Base-by-base conservation (phyloP, 2,329 filamentous ascomycete genomes). In the Amylocarpus encephaloides region DNA sequence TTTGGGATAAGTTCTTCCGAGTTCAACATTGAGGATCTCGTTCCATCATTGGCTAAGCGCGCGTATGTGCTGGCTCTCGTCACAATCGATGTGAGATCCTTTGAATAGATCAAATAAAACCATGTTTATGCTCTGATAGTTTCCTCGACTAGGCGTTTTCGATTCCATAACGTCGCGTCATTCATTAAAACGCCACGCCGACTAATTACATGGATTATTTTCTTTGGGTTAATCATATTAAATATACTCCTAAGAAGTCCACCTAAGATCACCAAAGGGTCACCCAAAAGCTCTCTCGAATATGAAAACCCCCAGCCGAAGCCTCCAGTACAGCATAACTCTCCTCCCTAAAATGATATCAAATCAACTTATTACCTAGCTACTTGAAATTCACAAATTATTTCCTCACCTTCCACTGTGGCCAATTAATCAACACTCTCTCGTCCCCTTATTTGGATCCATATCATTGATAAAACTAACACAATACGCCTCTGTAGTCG, bases 401-500 rank as follows among this genome's bases (percentile, higher is more conserved):
- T 16, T 33, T 33, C 18, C 26, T 26, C 10, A 15, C 18, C 16
- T 34, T 44, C 42, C 42, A 44, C n/a, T 44, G 4, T 15, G 42
- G 22, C 42, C 42, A 44, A 3, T 43, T 3, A 34, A 19, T 33
- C 42, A 16, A 16, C 26, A 3, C 26, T 3, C 26, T 5, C n/a
- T 70, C 7, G 68, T 69, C 1, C 68, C 78, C 18, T 71, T 67
- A 59, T 91, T 91, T 1, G 87, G 87, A 62, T 91, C 79, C 39
- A 83, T 67, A 39, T 82, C 79, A 64, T 88, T 77, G 6, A 90
- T 61, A 62, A 92, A 92, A 45, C 79, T 82, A 60, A 83, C 73
- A 62, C 89, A 91, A 66, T 90, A 91, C 1, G 76, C 77, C 50
- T 83, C 77, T 40, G 82, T 80, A 9, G 78, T 74, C 5, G 62